Conservation (phyloP, 2,329 filamentous ascomycete genomes). For the Fusarium buharicum region DNA sequence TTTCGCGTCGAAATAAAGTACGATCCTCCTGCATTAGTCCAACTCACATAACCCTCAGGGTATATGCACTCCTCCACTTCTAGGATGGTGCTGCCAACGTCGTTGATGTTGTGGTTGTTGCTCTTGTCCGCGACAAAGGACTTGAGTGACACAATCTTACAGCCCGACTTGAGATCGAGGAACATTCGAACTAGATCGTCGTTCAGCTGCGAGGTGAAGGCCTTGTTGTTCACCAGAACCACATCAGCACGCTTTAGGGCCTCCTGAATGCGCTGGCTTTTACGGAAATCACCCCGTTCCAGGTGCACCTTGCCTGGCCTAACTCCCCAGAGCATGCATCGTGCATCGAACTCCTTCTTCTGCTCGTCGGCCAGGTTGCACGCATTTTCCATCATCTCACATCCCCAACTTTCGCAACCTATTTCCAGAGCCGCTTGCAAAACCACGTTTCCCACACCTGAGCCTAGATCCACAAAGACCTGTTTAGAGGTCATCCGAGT, state of each 20-base stretch:
- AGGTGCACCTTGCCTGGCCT: slow-evolving; percentile 81
- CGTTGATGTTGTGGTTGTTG: slow-evolving; percentile 77
- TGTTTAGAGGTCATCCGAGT: slow-evolving; percentile 82
- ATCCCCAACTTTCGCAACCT: slow-evolving; percentile 94
- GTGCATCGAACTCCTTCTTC: slow-evolving; percentile 82
- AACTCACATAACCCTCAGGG: slow-evolving; percentile 83
- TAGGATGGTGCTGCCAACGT: slow-evolving; percentile 84
- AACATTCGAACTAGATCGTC: slow-evolving; percentile 88
- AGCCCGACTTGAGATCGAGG: slow-evolving; percentile 89
- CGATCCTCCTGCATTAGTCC: slow-evolving; percentile 84
- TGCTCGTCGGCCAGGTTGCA: slow-evolving; percentile 84
- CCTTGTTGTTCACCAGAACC: slow-evolving; percentile 98
- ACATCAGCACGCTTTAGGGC: slow-evolving; percentile 88
- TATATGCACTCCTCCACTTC: slow-evolving; percentile 74
- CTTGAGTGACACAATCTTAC: slow-evolving; percentile 89
- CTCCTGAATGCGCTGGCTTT: slow-evolving; percentile 74
- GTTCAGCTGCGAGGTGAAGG: slow-evolving; percentile 89
- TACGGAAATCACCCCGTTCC: slow-evolving; percentile 84
- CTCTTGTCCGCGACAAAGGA: slow-evolving; percentile 88
- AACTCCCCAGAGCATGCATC: slow-evolving; percentile 90
- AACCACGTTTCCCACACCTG: slow-evolving; percentile 95
- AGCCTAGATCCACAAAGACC: slow-evolving; percentile 93
- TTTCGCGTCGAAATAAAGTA: slow-evolving; percentile 92
- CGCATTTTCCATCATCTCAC: slow-evolving; percentile 94
- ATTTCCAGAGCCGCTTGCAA: slow-evolving; percentile 93